These are phyloP conservation scores for Mangifera indica DNA, from an alignment of 345 rosid species.

Conservation along the genomic window DNA sequence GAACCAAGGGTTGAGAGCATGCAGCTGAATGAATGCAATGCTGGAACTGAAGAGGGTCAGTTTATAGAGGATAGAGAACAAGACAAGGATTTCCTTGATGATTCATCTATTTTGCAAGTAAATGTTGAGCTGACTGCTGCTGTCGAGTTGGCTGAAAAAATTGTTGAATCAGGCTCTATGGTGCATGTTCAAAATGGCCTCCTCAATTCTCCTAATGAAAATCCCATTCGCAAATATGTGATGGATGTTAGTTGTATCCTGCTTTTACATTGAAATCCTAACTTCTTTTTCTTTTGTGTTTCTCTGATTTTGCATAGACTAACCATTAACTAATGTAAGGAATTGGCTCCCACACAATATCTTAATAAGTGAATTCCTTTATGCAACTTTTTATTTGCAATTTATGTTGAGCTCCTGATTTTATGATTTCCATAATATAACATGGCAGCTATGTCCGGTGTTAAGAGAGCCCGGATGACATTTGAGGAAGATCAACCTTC, in stretches of 20 bases:
- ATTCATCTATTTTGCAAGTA: slow-evolving; percentile 34
- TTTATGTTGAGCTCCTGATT: slow-evolving; percentile 11
- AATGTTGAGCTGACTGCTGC: slow-evolving; percentile 42
- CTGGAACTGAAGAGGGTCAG: slow-evolving; percentile 35
- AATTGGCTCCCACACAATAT: slow-evolving; percentile 1
- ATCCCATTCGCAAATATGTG: slow-evolving; percentile 22
- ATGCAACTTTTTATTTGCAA: neutral
- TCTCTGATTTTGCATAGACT: neutral
- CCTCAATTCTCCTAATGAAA: slow-evolving; percentile 28
- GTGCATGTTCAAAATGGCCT: slow-evolving; percentile 31
- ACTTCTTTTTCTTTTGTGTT: slow-evolving; percentile 15
- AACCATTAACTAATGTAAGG: slow-evolving; percentile 1
- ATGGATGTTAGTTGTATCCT: slow-evolving; percentile 67
- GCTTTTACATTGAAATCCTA: slow-evolving; percentile 21
- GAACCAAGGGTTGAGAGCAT: slow-evolving; percentile 31
- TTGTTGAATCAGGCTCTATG: slow-evolving; percentile 21
- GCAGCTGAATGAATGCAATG: slow-evolving; percentile 36
- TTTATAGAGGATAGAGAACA: slow-evolving; percentile 31
- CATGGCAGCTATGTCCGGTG: slow-evolving; percentile 58
- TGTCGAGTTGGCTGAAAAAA: slow-evolving; percentile 36
- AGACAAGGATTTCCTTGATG: slow-evolving; percentile 38
- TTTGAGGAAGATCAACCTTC: slow-evolving; percentile 60
- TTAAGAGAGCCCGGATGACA: slow-evolving; percentile 64
- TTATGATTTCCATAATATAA: slow-evolving; percentile 54
- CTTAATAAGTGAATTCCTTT: neutral